phyloP scores from a whole-genome alignment of 2,329 filamentous ascomycete genomes.

The Thielaviopsis musarum region DNA sequence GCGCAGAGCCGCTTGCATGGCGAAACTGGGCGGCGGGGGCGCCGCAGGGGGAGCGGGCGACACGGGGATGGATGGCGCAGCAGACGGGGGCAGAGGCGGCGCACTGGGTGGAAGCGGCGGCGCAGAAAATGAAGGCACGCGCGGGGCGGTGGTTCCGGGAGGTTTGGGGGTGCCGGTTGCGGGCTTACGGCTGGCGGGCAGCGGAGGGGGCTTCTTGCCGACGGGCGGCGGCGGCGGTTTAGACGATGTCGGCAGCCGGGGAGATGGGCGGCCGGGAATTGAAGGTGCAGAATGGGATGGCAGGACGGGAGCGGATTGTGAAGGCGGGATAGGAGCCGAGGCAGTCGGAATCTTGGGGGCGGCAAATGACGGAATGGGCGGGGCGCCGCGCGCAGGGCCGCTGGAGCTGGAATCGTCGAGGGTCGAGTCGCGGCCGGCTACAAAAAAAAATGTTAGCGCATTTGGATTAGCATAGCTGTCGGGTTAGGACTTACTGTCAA shows the following conservation, averaged over 20 bases:
- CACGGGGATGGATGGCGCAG: conserved; percentile 24
- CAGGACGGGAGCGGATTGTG: conserved; percentile 51
- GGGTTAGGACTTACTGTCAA: conserved; percentile 35
- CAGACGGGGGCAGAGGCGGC: conserved; percentile 25
- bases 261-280: conserved; percentile 19
- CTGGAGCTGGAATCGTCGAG: conserved; percentile 1
- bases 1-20: conserved; percentile 10
- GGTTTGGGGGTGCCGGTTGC: conserved; percentile 31
- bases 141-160: conserved; percentile 21
- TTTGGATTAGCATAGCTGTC: neutral
- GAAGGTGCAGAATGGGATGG: conserved; percentile 32
- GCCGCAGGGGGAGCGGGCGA: conserved; percentile 19
- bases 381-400: conserved; percentile 15
- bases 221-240: conserved; percentile 61
- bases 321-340: conserved; percentile 23
- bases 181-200: conserved; percentile 29
- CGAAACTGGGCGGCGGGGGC: conserved; percentile 7
- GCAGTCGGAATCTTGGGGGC: conserved; percentile 43
- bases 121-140: conserved; percentile 21
- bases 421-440: conserved; percentile 10
- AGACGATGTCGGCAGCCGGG: conserved; percentile 34
- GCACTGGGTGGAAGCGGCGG: conserved; percentile 24
- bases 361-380: conserved; percentile 33
- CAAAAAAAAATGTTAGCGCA: neutral
- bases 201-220: conserved; percentile 56